These are phyloP conservation scores for Malus sylvestris DNA, from an alignment of 306 rosid species.

Conservation along the genomic window DNA sequence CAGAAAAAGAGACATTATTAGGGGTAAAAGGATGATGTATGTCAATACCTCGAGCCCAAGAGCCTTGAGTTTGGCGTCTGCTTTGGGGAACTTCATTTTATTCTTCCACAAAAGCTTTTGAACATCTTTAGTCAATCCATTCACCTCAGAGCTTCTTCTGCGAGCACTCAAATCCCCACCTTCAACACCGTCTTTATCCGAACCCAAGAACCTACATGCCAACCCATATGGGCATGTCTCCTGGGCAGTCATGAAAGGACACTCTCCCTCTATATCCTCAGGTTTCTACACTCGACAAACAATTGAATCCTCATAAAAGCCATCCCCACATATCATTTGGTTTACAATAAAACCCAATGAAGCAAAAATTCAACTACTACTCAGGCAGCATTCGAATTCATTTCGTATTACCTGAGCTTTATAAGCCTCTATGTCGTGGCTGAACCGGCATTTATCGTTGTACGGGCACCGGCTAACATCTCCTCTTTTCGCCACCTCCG, in stretches of 20 bases:
- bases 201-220: slow-evolving; percentile 69
- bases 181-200: slow-evolving; percentile 43
- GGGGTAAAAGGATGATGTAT: neutral
- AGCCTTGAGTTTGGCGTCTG: slow-evolving; percentile 61
- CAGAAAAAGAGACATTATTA: neutral
- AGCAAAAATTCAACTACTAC: neutral
- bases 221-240: slow-evolving; percentile 71
- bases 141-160: slow-evolving; percentile 50
- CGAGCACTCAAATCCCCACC: slow-evolving; percentile 17
- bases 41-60: slow-evolving; percentile 67
- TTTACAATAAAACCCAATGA: neutral
- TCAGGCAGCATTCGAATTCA: neutral
- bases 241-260: slow-evolving; percentile 52
- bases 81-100: slow-evolving; percentile 65
- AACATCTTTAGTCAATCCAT: slow-evolving; percentile 71
- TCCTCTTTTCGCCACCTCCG: slow-evolving; percentile 62
- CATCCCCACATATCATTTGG: neutral
- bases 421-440: slow-evolving; percentile 74
- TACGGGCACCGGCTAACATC: slow-evolving; percentile 64
- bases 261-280: slow-evolving; percentile 70
- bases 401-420: slow-evolving; percentile 53
- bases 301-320: neutral
- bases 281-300: slow-evolving; percentile 51
- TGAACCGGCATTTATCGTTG: slow-evolving; percentile 73
- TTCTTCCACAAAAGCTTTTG: slow-evolving; percentile 93